Conservation (phyloP, 306 rosid species). For the Medicago lupulina region DNA sequence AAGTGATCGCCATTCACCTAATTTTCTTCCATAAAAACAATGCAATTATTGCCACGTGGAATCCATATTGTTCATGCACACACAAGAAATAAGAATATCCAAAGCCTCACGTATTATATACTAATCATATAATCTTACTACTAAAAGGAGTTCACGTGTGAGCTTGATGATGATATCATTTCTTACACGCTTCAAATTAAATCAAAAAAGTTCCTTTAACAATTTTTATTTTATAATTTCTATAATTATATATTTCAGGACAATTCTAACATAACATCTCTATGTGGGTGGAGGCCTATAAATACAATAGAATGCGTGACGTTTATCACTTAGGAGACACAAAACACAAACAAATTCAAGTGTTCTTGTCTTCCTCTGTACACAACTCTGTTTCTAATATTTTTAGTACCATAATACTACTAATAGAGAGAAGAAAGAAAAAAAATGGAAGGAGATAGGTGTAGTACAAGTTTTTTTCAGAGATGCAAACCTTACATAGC, state of each 20-base stretch:
- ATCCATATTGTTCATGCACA: slow-evolving; percentile 31
- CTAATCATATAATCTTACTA: neutral
- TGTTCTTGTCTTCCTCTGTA: slow-evolving; percentile 56
- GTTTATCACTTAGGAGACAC: slow-evolving; percentile 56
- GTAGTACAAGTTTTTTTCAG: slow-evolving; percentile 45
- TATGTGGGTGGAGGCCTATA: slow-evolving; percentile 38
- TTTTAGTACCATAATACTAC: neutral
- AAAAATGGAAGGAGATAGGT: slow-evolving; percentile 56
- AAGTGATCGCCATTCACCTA: neutral
- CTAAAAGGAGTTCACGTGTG: slow-evolving; percentile 44
- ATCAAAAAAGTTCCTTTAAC: neutral
- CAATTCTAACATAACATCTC: neutral
- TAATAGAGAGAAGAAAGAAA: neutral
- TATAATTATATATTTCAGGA: neutral
- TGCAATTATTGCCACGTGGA: slow-evolving; percentile 46
- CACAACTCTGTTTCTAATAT: slow-evolving; percentile 24
- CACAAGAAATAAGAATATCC: slow-evolving; percentile 43
- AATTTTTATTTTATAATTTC: neutral
- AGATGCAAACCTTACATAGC: slow-evolving; percentile 90
- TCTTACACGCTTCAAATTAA: slow-evolving; percentile 43
- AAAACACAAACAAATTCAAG: slow-evolving; percentile 48
- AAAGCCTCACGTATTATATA: slow-evolving; percentile 5
- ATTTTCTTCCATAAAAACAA: slow-evolving; percentile 2
- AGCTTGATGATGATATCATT: slow-evolving; percentile 27
- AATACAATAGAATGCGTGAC: slow-evolving; percentile 41